Percentiles rank a stretch among this genome's conserved stretches.
Conservation (phyloP, 345 rosid species). For the Populus ilicifolia region DNA sequence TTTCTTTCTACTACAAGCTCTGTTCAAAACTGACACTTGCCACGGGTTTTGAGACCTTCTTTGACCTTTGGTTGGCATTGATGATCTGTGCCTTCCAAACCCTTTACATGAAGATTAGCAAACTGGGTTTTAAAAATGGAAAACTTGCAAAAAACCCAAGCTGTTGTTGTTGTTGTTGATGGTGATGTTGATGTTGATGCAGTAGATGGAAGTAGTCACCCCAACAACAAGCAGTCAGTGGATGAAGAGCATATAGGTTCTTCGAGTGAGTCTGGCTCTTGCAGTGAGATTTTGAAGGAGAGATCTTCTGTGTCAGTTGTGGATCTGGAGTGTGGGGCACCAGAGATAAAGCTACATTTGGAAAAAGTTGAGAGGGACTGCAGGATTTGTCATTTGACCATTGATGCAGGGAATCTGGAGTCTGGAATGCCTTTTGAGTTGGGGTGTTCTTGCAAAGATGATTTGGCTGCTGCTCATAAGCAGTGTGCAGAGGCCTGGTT, state of each 20-base stretch:
- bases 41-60: background rate
- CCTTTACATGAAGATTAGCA: constrained; percentile 52
- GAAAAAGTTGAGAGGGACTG: constrained; percentile 25
- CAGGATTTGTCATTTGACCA: constrained; percentile 32
- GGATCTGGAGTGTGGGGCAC: constrained; percentile 26
- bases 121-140: constrained; percentile 46
- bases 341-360: constrained; percentile 31
- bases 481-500: constrained; percentile 37
- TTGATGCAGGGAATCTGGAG: constrained; percentile 21
- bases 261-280: constrained; percentile 21
- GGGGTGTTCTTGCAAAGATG: constrained; percentile 34
- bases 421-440: constrained; percentile 28
- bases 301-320: constrained; percentile 19
- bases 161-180: constrained; percentile 19
- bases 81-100: constrained; percentile 25
- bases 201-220: constrained; percentile 3
- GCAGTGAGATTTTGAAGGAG: constrained; percentile 25
- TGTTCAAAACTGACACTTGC: constrained; percentile 23
- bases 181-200: constrained; percentile 7
- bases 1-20: background rate
- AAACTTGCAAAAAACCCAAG: constrained; percentile 31
- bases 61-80: constrained; percentile 26
- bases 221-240: constrained; percentile 8
- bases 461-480: constrained; percentile 34
- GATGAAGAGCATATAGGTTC: constrained; percentile 25